Evolutionary conservation across 495 filamentous ascomycete genomes (phyloP).

Genomic region (Echria macrotheca): DNA sequence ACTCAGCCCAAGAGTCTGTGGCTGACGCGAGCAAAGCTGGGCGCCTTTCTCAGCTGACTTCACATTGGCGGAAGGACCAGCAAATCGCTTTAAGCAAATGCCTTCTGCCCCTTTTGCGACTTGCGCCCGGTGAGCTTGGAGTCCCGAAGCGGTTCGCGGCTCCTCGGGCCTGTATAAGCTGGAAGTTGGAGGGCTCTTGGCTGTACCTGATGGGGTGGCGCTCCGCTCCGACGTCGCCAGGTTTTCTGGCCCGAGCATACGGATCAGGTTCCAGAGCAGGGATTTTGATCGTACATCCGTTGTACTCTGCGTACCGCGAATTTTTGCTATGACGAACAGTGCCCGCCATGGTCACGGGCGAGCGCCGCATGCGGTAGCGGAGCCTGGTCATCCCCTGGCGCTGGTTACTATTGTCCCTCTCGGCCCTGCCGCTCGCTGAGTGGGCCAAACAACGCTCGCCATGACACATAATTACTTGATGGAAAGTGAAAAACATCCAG

Average conservation of each 20-base stretch:
- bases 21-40: slow-evolving; percentile 2
- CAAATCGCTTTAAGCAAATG: too few relatives aligned
- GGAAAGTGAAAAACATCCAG: slow-evolving; percentile 26
- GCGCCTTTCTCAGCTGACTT: not conserved
- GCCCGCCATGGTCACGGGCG: too few relatives aligned
- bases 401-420: slow-evolving; percentile 6
- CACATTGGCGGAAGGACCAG: too few relatives aligned
- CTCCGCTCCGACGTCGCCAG: not conserved
- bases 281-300: not conserved
- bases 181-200: too few relatives aligned
- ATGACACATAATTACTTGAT: slow-evolving; percentile 53
- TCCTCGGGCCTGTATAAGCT: too few relatives aligned
- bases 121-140: too few relatives aligned
- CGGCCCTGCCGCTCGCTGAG: slow-evolving; percentile 13
- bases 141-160: too few relatives aligned
- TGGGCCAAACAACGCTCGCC: slow-evolving; percentile 11
- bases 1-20: too few relatives aligned
- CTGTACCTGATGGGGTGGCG: not conserved
- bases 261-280: not conserved
- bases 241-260: not conserved
- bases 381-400: slow-evolving; percentile 1
- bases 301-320: too few relatives aligned
- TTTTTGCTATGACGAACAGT: not conserved
- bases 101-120: too few relatives aligned
- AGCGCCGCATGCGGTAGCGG: not conserved